A percentile compares a stretch with the other conserved stretches of the same genome.
Conservation (phyloP, 176 grass and related monocot species). For the Calamus simplicifolius region DNA sequence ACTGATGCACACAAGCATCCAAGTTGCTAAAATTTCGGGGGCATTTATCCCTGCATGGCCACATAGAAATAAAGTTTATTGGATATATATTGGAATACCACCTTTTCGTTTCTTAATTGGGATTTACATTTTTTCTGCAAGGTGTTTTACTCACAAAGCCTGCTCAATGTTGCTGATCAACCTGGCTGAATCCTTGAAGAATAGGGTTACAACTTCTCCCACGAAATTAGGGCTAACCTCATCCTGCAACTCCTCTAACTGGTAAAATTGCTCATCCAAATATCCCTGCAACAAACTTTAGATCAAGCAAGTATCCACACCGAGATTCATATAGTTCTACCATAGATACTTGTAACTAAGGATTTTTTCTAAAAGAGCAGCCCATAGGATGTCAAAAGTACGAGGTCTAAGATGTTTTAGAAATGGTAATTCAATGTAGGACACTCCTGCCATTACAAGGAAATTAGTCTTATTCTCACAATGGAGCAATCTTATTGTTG, state of each 20-base stretch:
- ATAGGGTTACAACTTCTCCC: constrained; percentile 81
- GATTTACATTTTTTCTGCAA: constrained; percentile 4
- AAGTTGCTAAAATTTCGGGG: constrained; percentile 75
- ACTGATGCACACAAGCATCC: constrained; percentile 79
- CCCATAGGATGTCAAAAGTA: too few relatives aligned
- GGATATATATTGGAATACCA: constrained; percentile 12
- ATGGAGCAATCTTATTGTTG: too few relatives aligned
- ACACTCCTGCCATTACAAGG: too few relatives aligned
- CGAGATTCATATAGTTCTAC: neutral
- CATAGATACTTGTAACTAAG: too few relatives aligned
- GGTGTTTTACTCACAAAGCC: constrained; percentile 48
- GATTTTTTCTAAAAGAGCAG: too few relatives aligned
- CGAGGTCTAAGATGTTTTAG: too few relatives aligned
- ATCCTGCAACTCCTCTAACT: constrained; percentile 93
- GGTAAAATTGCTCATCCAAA: constrained; percentile 91
- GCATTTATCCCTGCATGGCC: constrained; percentile 57
- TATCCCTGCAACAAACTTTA: constrained; percentile 51
- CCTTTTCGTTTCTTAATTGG: constrained; percentile 1
- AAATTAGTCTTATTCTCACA: too few relatives aligned
- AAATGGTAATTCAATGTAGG: too few relatives aligned
- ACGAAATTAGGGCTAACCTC: constrained; percentile 91
- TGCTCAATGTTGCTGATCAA: constrained; percentile 82
- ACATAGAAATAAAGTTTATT: constrained; percentile 4
- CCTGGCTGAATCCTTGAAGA: constrained; percentile 75
- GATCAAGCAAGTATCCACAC: neutral